These are phyloP conservation scores for Chytriomyces sp. DNA, from an alignment of 192 early-diverging fungal genomes.

Conservation along the genomic window DNA sequence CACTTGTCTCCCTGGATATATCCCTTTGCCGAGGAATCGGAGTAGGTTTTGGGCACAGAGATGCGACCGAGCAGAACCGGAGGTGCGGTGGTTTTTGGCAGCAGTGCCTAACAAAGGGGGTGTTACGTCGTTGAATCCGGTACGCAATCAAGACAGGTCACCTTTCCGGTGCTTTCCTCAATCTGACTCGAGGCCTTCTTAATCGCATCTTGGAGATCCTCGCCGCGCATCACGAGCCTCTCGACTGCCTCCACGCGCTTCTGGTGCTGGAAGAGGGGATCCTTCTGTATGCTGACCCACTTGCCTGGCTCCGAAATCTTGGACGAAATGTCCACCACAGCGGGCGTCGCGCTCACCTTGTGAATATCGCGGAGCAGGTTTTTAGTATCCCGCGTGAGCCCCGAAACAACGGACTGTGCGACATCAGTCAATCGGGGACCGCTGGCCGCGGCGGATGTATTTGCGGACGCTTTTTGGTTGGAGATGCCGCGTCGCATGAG, in stretches of 20 bases:
- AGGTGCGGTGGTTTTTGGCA: slow-evolving; percentile 6
- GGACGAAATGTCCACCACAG: slow-evolving; percentile 30
- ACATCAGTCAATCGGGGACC: not conserved
- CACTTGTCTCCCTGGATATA: slow-evolving; percentile 8
- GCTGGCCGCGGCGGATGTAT: not conserved
- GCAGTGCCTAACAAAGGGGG: not conserved
- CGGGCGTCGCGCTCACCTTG: slow-evolving; percentile 16
- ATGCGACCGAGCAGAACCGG: slow-evolving; percentile 16
- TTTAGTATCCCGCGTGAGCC: slow-evolving; percentile 27
- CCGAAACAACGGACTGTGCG: slow-evolving; percentile 23
- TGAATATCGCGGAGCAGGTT: slow-evolving; percentile 28
- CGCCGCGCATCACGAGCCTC: slow-evolving; percentile 24
- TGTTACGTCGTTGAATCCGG: too few relatives aligned
- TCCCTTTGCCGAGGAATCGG: not conserved
- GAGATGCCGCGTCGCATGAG: slow-evolving; percentile 37
- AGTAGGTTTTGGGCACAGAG: slow-evolving; percentile 15
- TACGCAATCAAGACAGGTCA: not conserved
- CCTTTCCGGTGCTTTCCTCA: slow-evolving; percentile 25
- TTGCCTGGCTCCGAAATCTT: slow-evolving; percentile 19
- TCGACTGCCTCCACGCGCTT: slow-evolving; percentile 21
- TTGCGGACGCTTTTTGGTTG: slow-evolving; percentile 9
- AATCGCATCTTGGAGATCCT: slow-evolving; percentile 27
- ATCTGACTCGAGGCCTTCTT: slow-evolving; percentile 26
- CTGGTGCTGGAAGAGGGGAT: slow-evolving; percentile 29
- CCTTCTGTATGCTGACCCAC: slow-evolving; percentile 25